Evolutionary conservation across 1,139 yeast genomes (phyloP).

Genomic region (Geotrichum cucujoidarum): DNA sequence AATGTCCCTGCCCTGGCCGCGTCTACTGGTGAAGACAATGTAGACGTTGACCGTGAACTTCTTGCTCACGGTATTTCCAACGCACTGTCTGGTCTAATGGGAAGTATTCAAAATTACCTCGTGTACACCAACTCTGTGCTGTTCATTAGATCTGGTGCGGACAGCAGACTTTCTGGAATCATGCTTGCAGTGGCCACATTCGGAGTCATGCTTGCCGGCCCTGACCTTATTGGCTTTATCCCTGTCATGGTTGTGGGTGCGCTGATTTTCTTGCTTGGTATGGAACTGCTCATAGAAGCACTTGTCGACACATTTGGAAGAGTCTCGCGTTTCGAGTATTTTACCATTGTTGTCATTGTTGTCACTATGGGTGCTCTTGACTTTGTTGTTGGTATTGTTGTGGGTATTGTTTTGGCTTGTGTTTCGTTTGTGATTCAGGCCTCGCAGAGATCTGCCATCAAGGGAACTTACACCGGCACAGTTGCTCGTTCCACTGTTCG

Average conservation of each 20-base stretch:
- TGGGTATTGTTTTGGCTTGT: conserved; percentile 87
- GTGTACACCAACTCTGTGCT: conserved; percentile 91
- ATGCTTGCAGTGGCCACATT: conserved; percentile 78
- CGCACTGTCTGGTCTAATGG: conserved; percentile 72
- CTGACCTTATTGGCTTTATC: conserved; percentile 84
- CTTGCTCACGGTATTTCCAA: conserved; percentile 96
- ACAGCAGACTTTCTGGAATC: conserved; percentile 80
- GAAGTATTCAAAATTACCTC: conserved; percentile 87
- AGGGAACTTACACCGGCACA: conserved; percentile 78
- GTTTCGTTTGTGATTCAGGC: conserved; percentile 88
- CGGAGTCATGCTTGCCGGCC: conserved; percentile 79
- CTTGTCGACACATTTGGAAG: conserved; percentile 78
- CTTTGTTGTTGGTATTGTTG: conserved; percentile 86
- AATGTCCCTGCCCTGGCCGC: conserved; percentile 96
- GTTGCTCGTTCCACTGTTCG: conserved; percentile 90
- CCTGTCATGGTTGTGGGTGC: conserved; percentile 96
- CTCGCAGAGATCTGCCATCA: conserved; percentile 75
- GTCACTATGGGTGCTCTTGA: conserved; percentile 94
- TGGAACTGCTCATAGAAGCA: conserved; percentile 83
- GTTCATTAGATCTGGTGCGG: conserved; percentile 92
- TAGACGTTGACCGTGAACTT: conserved; percentile 87
- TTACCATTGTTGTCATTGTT: conserved; percentile 78
- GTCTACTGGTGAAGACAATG: conserved; percentile 69
- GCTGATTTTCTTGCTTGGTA: conserved; percentile 80
- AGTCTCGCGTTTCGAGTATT: conserved; percentile 69